Percentiles rank a stretch among this genome's conserved stretches.
Evolutionary conservation across 345 rosid genomes (phyloP).

Genomic region (Populus davidiana): DNA sequence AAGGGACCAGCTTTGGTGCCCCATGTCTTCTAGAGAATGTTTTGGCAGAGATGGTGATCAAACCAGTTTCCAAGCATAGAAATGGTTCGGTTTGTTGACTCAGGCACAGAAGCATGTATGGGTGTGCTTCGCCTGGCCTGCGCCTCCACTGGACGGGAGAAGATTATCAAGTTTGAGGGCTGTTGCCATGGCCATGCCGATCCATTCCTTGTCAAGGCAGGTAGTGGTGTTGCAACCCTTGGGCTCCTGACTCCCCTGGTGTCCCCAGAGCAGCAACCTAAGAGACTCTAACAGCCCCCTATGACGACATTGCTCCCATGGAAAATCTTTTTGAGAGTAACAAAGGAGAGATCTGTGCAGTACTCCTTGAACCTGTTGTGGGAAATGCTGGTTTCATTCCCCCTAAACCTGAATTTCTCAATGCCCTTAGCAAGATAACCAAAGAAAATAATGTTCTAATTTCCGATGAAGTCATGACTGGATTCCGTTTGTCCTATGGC

Average conservation of each 20-base stretch:
- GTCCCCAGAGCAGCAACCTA: slow-evolving; percentile 81
- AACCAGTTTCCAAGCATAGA: slow-evolving; percentile 90
- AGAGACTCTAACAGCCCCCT: slow-evolving; percentile 76
- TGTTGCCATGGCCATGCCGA: slow-evolving; percentile 98
- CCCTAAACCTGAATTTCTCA: slow-evolving; percentile 69
- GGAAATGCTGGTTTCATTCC: slow-evolving; percentile 86
- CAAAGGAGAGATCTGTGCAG: slow-evolving; percentile 69
- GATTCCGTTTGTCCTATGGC: slow-evolving; percentile 86
- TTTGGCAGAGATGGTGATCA: slow-evolving; percentile 82
- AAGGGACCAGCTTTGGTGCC: slow-evolving; percentile 99
- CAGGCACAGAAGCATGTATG: slow-evolving; percentile 97
- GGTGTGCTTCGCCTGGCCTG: slow-evolving; percentile 93
- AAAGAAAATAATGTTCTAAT: slow-evolving; percentile 68
- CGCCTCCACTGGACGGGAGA: slow-evolving; percentile 67
- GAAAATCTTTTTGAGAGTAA: slow-evolving; percentile 53
- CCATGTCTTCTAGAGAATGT: slow-evolving; percentile 92
- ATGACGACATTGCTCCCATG: slow-evolving; percentile 62
- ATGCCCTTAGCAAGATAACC: slow-evolving; percentile 48
- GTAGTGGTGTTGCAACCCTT: slow-evolving; percentile 93
- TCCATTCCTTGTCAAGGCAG: slow-evolving; percentile 92
- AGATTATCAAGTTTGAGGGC: slow-evolving; percentile 87
- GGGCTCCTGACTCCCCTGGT: slow-evolving; percentile 92
- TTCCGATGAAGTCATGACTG: slow-evolving; percentile 94
- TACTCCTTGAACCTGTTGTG: slow-evolving; percentile 89
- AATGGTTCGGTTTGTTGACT: slow-evolving; percentile 92